phyloP scores from a whole-genome alignment of 768 basidiomycete species.

The Polyporus arcularius region DNA sequence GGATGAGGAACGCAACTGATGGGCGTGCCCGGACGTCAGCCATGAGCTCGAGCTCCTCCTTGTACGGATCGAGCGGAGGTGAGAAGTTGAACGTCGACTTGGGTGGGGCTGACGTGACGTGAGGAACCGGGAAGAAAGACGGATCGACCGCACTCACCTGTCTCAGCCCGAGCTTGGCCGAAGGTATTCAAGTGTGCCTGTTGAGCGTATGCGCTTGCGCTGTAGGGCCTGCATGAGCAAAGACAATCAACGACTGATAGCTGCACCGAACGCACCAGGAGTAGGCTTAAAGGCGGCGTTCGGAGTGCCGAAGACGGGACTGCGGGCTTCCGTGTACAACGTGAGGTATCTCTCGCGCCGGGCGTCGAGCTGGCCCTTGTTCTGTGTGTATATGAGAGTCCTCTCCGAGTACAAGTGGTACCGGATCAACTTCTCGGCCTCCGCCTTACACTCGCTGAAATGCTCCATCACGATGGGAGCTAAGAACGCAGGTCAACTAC shows the following conservation, averaged over 20 bases:
- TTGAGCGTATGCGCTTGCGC: too few relatives aligned
- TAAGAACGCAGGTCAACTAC: slow-evolving; percentile 1
- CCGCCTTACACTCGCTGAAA: background rate
- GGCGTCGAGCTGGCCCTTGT: slow-evolving; percentile 37
- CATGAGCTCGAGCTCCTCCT: slow-evolving; percentile 61
- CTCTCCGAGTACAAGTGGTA: slow-evolving; percentile 15
- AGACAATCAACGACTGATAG: too few relatives aligned
- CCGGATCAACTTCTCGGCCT: background rate
- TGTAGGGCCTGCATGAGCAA: too few relatives aligned
- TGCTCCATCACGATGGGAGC: slow-evolving; percentile 7
- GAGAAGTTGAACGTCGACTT: background rate
- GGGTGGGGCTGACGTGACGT: background rate
- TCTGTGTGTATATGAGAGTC: slow-evolving; percentile 40
- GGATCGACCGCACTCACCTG: too few relatives aligned
- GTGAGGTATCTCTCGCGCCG: slow-evolving; percentile 37
- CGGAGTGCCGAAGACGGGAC: background rate
- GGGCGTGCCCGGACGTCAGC: slow-evolving; percentile 60
- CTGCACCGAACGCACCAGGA: slow-evolving; percentile 2
- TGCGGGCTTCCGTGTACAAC: slow-evolving; percentile 23
- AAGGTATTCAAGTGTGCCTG: too few relatives aligned
- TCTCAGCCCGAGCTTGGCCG: too few relatives aligned
- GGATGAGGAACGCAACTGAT: slow-evolving; percentile 1
- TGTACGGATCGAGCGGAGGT: slow-evolving; percentile 42
- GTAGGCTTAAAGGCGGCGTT: background rate
- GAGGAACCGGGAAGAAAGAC: slow-evolving; percentile 12